A percentile compares a stretch with the other conserved stretches of the same genome.
Conservation (phyloP, 139 green algal species). For the Mesostigma viride region DNA sequence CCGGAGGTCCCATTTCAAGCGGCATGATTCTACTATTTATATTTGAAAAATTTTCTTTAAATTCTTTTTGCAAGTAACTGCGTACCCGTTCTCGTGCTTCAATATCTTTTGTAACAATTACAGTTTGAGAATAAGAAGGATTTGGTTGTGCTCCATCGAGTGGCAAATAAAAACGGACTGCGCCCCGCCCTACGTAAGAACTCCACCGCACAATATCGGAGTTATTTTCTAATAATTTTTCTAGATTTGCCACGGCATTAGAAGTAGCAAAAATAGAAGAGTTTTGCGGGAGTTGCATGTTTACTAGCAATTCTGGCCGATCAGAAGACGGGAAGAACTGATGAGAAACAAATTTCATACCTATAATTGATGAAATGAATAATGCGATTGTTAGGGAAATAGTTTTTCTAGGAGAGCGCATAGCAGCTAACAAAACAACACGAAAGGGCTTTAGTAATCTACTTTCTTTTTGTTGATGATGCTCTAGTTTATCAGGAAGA, state of each 20-base stretch:
- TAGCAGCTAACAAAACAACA: background rate
- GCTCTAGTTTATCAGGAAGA: too few species aligned
- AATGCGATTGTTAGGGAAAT: background rate
- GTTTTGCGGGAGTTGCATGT: background rate
- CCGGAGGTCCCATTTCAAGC: too few species aligned
- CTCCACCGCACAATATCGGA: background rate
- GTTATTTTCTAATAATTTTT: background rate
- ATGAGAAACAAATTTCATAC: background rate
- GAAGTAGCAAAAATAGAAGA: background rate
- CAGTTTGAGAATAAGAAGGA: too few species aligned
- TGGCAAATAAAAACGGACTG: background rate
- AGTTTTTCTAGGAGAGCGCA: background rate
- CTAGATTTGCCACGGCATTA: background rate
- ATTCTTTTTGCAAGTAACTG: too few species aligned
- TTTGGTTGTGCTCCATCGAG: too few species aligned
- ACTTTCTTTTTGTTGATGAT: too few species aligned
- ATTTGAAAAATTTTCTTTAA: too few species aligned
- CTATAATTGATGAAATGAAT: background rate
- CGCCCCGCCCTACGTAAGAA: background rate
- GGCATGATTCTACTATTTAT: too few species aligned
- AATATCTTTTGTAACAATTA: too few species aligned
- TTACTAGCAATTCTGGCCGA: background rate
- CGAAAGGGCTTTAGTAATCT: too few species aligned
- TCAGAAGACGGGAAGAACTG: background rate
- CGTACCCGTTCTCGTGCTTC: too few species aligned